phyloP scores from a whole-genome alignment of 164 flowering plant genomes.

The Liriodendron chinense region DNA sequence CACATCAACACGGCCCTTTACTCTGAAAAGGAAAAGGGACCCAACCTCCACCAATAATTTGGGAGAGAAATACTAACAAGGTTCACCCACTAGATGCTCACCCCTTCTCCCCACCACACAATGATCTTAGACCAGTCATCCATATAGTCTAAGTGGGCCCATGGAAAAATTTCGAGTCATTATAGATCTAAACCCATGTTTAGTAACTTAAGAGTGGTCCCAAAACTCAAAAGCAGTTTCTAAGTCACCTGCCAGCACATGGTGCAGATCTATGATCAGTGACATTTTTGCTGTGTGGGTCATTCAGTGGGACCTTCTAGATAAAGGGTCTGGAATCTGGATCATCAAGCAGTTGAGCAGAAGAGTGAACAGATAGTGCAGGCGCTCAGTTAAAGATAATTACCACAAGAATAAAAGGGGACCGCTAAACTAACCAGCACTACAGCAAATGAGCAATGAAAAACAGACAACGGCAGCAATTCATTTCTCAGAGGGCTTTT shows the following conservation, averaged over 20 bases:
- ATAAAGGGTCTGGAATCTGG: neutral
- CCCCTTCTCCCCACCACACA: neutral
- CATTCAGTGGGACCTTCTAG: neutral
- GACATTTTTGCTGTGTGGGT: neutral
- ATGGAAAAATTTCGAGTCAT: no score
- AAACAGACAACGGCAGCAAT: neutral
- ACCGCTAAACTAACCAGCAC: neutral
- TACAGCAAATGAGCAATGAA: neutral
- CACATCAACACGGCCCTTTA: neutral
- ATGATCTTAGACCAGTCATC: neutral
- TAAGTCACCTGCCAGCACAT: no score
- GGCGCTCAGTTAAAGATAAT: neutral
- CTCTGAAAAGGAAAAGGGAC: neutral
- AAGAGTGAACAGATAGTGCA: neutral
- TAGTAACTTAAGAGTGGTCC: no score
- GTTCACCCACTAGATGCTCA: neutral
- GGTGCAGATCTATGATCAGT: neutral
- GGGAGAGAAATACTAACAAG: neutral
- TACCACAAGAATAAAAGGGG: neutral
- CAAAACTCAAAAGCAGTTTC: neutral
- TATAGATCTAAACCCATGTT: no score
- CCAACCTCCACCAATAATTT: neutral
- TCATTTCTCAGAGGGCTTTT: constrained; percentile 56
- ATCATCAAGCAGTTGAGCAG: neutral
- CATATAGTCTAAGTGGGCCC: neutral